Percentiles rank a stretch among this genome's conserved stretches.
Conservation (phyloP, 352 stramenopile genomes). For the Peronospora farinosa region DNA sequence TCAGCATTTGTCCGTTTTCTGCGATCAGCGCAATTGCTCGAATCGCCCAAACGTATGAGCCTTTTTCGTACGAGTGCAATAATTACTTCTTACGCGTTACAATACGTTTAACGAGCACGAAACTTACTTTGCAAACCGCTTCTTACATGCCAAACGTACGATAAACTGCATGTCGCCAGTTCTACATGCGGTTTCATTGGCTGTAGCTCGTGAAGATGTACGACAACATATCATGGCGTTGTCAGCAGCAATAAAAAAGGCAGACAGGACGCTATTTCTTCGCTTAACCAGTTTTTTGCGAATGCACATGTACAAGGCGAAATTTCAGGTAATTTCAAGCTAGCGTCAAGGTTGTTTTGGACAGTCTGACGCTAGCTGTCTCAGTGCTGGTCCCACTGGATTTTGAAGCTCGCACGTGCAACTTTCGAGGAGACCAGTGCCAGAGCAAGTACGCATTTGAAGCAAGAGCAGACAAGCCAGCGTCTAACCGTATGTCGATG, state of each 20-base stretch:
- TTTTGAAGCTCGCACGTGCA: slow-evolving; percentile 18
- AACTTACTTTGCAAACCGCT: no score
- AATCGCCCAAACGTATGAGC: no score
- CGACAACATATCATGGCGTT: neutral
- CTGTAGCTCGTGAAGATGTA: neutral
- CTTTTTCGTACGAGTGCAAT: no score
- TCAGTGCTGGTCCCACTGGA: slow-evolving; percentile 8
- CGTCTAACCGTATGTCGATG: slow-evolving; percentile 9
- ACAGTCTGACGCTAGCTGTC: neutral
- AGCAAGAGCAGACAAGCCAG: slow-evolving; percentile 13
- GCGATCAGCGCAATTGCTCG: no score
- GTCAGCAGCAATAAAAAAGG: neutral
- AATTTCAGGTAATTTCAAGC: neutral
- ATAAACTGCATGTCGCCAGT: neutral
- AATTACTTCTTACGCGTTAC: no score
- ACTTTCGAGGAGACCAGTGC: slow-evolving; percentile 19
- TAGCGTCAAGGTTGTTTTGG: neutral
- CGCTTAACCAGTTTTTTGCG: neutral
- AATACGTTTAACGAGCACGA: no score
- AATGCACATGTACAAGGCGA: neutral
- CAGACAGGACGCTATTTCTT: neutral
- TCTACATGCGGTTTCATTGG: neutral
- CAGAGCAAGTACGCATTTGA: slow-evolving; percentile 16
- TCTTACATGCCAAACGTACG: no score
- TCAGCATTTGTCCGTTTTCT: no score